Evolutionary conservation across 257 asterid genomes (phyloP).

Genomic region (Thymus mandschuricus): DNA sequence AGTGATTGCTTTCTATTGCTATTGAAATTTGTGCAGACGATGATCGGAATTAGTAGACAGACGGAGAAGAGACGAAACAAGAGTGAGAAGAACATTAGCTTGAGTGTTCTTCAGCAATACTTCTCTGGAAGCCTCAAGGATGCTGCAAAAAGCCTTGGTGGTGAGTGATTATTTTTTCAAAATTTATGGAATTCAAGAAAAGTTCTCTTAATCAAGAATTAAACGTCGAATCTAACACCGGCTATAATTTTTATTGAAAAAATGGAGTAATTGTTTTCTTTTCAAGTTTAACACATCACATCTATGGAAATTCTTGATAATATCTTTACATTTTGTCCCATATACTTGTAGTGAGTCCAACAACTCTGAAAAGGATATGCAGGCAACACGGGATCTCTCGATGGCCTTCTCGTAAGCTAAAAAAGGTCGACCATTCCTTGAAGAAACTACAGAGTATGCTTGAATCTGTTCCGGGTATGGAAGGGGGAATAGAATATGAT

Average conservation of each 20-base stretch:
- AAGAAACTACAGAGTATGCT: constrained; percentile 66
- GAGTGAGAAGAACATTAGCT: constrained; percentile 68
- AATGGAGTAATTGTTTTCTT: not conserved
- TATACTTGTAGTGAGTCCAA: constrained; percentile 64
- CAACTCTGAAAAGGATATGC: constrained; percentile 83
- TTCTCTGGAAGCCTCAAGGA: constrained; percentile 79
- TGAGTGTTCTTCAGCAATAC: constrained; percentile 71
- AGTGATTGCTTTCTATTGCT: not conserved
- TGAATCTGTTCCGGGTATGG: constrained; percentile 71
- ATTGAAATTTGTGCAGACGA: constrained; percentile 32
- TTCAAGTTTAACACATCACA: no score
- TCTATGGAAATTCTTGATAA: not conserved
- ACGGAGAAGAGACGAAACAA: constrained; percentile 56
- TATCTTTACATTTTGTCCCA: not conserved
- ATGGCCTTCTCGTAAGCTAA: constrained; percentile 91
- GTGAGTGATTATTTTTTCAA: constrained; percentile 40
- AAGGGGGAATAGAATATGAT: constrained; percentile 62
- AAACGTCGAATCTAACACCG: no score
- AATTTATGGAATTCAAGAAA: no score
- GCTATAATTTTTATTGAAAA: not conserved
- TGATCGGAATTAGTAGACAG: constrained; percentile 37
- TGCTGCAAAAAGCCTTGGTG: constrained; percentile 83
- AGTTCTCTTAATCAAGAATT: no score
- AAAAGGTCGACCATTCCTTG: constrained; percentile 74
- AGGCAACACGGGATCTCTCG: constrained; percentile 76